phyloP scores from a whole-genome alignment of 2,329 filamentous ascomycete genomes.

The Gremmenia infestans region DNA sequence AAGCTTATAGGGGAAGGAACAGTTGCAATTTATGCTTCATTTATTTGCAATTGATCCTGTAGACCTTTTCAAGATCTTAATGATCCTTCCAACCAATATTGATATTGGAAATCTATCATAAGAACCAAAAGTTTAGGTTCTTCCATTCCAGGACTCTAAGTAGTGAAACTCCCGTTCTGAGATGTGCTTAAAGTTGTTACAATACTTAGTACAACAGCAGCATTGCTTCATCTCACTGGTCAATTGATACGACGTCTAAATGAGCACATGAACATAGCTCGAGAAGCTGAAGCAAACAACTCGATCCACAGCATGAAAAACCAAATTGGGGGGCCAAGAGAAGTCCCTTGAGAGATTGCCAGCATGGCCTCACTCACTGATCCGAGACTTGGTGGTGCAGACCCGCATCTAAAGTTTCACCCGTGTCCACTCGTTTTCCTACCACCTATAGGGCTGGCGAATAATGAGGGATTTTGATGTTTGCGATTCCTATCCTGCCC shows the following conservation, averaged over 20 bases:
- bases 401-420: not conserved
- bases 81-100: too few relatives aligned
- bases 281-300: not conserved
- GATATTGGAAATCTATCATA: too few relatives aligned
- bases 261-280: not conserved
- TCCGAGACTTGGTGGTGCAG: not conserved
- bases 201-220: not conserved
- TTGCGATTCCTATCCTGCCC: not conserved
- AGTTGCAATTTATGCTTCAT: too few relatives aligned
- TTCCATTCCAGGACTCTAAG: not conserved
- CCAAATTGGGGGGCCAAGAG: not conserved
- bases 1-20: too few relatives aligned
- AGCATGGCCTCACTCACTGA: not conserved
- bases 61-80: too few relatives aligned
- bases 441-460: conserved; percentile 7
- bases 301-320: not conserved
- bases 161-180: not conserved
- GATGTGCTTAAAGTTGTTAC: not conserved
- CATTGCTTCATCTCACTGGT: not conserved
- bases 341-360: not conserved
- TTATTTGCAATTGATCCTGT: too few relatives aligned
- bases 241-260: not conserved
- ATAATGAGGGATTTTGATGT: conserved; percentile 7
- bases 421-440: not conserved
- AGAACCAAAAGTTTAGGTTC: not conserved